A percentile compares a stretch with the other conserved stretches of the same genome.
phyloP scores from a whole-genome alignment of 192 early-diverging fungal genomes.

The Rhizophlyctis rosea region DNA sequence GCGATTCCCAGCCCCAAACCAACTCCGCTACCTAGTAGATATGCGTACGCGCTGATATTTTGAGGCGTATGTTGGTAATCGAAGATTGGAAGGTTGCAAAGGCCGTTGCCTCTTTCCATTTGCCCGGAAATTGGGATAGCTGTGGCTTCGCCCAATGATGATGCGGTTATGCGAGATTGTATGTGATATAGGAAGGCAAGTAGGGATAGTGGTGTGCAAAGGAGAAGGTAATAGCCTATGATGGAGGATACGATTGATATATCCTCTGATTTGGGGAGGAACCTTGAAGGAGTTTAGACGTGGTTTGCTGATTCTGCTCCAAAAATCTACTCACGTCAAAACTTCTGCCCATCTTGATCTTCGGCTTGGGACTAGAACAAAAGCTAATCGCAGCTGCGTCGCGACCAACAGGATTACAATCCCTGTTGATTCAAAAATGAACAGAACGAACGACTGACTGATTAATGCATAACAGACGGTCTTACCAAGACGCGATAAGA shows the following conservation, averaged over 20 bases:
- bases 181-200: not conserved
- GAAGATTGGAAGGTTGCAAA: constrained; percentile 38
- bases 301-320: too few relatives aligned
- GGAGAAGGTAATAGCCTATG: not conserved
- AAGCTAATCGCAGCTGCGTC: constrained; percentile 7
- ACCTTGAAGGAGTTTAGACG: not conserved
- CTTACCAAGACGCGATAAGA: too few relatives aligned
- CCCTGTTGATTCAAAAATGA: too few relatives aligned
- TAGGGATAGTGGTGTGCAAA: constrained; percentile 15
- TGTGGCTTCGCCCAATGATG: too few relatives aligned
- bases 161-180: not conserved
- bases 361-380: not conserved
- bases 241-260: constrained; percentile 1
- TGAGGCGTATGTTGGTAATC: constrained; percentile 72
- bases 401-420: too few relatives aligned
- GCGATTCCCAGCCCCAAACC: constrained; percentile 31
- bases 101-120: constrained; percentile 13
- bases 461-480: too few relatives aligned
- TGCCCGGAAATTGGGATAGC: too few relatives aligned
- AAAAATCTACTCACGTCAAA: not conserved
- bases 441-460: too few relatives aligned
- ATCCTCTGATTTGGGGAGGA: not conserved
- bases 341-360: not conserved
- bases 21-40: constrained; percentile 64
- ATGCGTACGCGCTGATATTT: constrained; percentile 77